Evolutionary conservation across 1,284 basidiomycete genomes (phyloP).

Genomic region (Fomitopsis betulina): DNA sequence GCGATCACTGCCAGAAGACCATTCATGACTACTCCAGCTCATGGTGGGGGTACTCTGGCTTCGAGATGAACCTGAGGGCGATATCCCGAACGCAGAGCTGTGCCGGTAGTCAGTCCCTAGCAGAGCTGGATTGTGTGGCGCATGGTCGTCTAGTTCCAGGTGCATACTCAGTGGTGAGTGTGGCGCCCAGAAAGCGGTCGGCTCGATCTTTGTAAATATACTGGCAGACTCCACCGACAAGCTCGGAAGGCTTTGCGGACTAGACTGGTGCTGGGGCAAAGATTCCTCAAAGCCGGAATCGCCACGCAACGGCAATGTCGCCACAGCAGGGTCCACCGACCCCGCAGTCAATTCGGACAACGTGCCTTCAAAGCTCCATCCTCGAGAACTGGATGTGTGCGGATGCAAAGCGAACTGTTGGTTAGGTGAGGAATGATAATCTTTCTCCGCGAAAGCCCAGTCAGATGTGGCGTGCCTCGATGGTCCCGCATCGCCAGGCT

Average conservation of each 20-base stretch:
- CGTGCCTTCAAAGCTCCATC: constrained; percentile 16
- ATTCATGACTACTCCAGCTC: constrained; percentile 6
- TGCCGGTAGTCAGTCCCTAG: background rate
- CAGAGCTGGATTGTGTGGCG: constrained; percentile 1
- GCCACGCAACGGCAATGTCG: constrained; percentile 16
- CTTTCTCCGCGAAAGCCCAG: background rate
- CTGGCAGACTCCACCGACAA: constrained; percentile 7
- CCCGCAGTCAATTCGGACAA: background rate
- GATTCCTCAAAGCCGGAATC: constrained; percentile 22
- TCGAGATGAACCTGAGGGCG: background rate
- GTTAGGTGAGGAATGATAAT: background rate
- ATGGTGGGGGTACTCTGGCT: constrained; percentile 1
- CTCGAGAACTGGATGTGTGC: constrained; percentile 2
- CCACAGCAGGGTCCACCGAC: constrained; percentile 3
- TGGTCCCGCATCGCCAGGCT: background rate
- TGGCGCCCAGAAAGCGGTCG: constrained; percentile 16
- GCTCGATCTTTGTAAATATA: constrained; percentile 14
- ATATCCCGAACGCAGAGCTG: background rate
- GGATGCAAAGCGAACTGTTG: background rate
- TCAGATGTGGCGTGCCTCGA: background rate
- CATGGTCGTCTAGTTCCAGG: background rate
- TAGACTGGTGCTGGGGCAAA: constrained; percentile 8
- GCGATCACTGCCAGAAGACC: constrained; percentile 6
- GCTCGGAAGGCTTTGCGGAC: background rate
- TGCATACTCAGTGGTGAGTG: constrained; percentile 17